Conservation (phyloP, 306 rosid species). For the Prunus dulcis region DNA sequence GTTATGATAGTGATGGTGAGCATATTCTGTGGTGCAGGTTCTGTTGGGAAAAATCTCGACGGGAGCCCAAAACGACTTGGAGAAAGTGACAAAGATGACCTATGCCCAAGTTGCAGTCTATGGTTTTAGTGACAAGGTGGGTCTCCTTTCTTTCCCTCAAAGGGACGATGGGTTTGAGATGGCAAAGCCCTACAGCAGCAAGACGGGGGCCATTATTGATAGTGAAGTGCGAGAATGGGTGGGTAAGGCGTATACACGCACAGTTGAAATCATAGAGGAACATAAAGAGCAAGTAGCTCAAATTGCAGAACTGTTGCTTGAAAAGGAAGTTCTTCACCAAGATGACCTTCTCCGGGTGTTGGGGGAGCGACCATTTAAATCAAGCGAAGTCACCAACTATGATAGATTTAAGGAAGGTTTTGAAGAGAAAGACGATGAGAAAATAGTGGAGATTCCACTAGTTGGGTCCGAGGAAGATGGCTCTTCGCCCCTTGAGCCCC, state of each 20-base stretch:
- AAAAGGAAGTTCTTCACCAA: conserved; percentile 95
- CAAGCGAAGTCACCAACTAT: conserved; percentile 53
- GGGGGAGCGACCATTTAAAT: conserved; percentile 74
- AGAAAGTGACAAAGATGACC: conserved; percentile 95
- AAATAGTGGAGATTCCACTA: conserved; percentile 35
- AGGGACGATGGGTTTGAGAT: conserved; percentile 59
- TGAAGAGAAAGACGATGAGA: conserved; percentile 41
- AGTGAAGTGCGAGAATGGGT: conserved; percentile 89
- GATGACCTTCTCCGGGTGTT: conserved; percentile 61
- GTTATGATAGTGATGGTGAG: neutral
- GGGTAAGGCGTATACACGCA: conserved; percentile 56
- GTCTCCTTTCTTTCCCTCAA: conserved; percentile 87
- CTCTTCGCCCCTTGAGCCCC: conserved; percentile 63
- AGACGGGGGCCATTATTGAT: conserved; percentile 81
- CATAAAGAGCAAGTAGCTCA: conserved; percentile 74
- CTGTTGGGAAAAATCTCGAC: conserved; percentile 81
- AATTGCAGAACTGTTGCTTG: conserved; percentile 85
- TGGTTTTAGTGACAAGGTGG: conserved; percentile 94
- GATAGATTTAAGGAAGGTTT: conserved; percentile 75
- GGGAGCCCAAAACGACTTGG: conserved; percentile 93
- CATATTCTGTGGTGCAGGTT: conserved; percentile 43
- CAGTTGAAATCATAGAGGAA: conserved; percentile 58
- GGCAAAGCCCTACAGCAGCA: conserved; percentile 82
- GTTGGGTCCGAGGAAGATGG: conserved; percentile 50
- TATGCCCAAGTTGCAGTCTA: conserved; percentile 93